Percentiles rank a stretch among this genome's conserved stretches.
Evolutionary conservation across 2,329 filamentous ascomycete species (phyloP).

Genomic region (Didymella glomerata): DNA sequence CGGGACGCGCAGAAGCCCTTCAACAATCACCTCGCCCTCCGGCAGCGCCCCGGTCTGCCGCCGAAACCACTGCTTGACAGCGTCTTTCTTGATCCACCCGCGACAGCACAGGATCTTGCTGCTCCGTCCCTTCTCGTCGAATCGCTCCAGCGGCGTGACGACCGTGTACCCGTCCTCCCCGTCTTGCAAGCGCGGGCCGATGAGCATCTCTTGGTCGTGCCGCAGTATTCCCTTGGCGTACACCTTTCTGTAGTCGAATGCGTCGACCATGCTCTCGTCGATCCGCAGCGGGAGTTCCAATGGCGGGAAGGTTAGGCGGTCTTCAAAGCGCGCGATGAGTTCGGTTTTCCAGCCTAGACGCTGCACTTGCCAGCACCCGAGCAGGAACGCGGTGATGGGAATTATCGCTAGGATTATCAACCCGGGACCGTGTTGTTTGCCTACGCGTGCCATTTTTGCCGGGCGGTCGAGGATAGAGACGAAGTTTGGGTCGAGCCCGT

Average conservation of each 20-base stretch:
- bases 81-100: constrained; percentile 87
- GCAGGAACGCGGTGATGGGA: constrained; percentile 85
- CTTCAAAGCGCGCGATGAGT: constrained; percentile 88
- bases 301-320: constrained; percentile 85
- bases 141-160: constrained; percentile 85
- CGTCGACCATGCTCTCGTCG: constrained; percentile 79
- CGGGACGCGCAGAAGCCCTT: constrained; percentile 85
- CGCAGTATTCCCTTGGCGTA: constrained; percentile 75
- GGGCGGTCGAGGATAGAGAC: constrained; percentile 88
- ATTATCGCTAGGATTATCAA: constrained; percentile 86
- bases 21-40: constrained; percentile 74
- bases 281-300: constrained; percentile 84
- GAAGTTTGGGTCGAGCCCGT: constrained; percentile 77
- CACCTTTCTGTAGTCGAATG: constrained; percentile 92
- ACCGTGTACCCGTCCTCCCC: constrained; percentile 92
- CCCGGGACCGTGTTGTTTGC: constrained; percentile 78
- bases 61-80: constrained; percentile 69
- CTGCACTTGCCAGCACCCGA: constrained; percentile 96
- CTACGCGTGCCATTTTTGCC: constrained; percentile 77
- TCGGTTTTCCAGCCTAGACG: constrained; percentile 94
- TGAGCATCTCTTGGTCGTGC: constrained; percentile 95
- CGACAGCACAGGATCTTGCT: constrained; percentile 83
- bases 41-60: constrained; percentile 68
- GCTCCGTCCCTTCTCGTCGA: constrained; percentile 55
- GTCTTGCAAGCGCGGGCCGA: constrained; percentile 88